Evolutionary conservation across 352 stramenopile genomes (phyloP), one percentile per base, ranked within the genome.

Genomic region (Phytophthora aleatoria): DNA sequence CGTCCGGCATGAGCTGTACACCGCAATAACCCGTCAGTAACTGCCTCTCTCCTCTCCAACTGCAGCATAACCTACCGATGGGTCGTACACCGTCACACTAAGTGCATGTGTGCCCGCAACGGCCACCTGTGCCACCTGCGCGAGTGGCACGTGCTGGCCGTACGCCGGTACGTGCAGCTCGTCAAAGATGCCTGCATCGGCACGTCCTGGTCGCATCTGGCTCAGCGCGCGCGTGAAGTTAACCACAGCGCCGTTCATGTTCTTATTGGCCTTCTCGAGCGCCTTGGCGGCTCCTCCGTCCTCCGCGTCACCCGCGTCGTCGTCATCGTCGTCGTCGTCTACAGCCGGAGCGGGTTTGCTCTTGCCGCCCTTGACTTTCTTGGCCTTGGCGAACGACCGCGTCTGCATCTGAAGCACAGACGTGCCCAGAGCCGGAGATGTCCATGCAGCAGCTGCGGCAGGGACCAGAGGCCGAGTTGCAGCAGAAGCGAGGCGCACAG

Each of bases 111-210:
- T 67, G 44, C 83, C 79, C 8, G 71, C 76, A 8, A 95, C 81
- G 0, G 87, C 73, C 45, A 95, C 84, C 59, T 95, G 87, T 30
- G 84, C 87, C 28, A 95, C 59, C 72, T 95, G 84, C 35, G 82
- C 79, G 30, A 95, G 74, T 48, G 83, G 73, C 31, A 91, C 85
- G 69, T 91, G 81, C 66, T 92, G 73, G 30, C 85, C 87, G 61
- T 95, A 95, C 57, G 87, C 87, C 61, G 83, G 84, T 51, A 95
- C 81, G 55, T 86, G 76, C 51, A 95, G 74, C 51, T 87, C 77
- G 58, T 95, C 87, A 43, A 95, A 92, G 69, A 93, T 90, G 27
- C 87, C 84, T 27, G 83, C 87, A 57, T 95, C 85, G 15, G 87
- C 84, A 47, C 83, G 83, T 39, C 87, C 85, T 10, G 87, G 84